A percentile compares a stretch with the other conserved stretches of the same genome.
Conservation (phyloP, 352 stramenopile species). For the Pythium biforme region DNA sequence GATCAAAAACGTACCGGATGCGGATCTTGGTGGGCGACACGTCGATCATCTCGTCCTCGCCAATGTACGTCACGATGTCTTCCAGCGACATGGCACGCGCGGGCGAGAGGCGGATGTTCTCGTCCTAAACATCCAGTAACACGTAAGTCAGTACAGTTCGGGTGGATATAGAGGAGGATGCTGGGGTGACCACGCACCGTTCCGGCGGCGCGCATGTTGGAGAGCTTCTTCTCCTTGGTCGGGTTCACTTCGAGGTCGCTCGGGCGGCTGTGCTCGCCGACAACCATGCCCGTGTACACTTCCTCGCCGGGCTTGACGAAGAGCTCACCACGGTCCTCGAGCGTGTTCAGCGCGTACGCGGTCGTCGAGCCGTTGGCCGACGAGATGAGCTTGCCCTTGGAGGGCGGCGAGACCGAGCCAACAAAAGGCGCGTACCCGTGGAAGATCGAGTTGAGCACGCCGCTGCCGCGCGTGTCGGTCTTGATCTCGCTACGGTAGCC, state of each 20-base stretch:
- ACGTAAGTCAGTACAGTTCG: background rate
- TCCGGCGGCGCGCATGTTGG: constrained; percentile 94
- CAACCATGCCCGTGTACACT: constrained; percentile 98
- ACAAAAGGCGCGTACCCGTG: constrained; percentile 92
- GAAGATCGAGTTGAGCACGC: constrained; percentile 97
- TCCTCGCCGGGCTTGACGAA: constrained; percentile 95
- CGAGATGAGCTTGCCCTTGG: constrained; percentile 85
- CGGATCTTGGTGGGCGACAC: constrained; percentile 95
- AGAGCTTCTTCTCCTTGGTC: constrained; percentile 96
- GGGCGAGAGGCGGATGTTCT: constrained; percentile 93
- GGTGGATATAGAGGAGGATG: background rate
- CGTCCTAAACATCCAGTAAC: constrained; percentile 56
- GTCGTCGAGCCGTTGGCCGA: constrained; percentile 69
- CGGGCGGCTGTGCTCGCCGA: constrained; percentile 95
- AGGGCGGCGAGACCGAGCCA: constrained; percentile 63
- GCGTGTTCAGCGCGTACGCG: constrained; percentile 90
- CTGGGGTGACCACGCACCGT: constrained; percentile 41
- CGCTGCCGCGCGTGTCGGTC: constrained; percentile 93
- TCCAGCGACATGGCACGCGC: constrained; percentile 94
- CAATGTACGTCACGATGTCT: constrained; percentile 97
- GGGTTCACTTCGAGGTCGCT: constrained; percentile 98
- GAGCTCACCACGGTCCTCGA: constrained; percentile 94
- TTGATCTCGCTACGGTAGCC: constrained; percentile 96
- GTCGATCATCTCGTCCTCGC: constrained; percentile 98
- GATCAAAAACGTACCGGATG: constrained; percentile 52